These are phyloP conservation scores for Spiromastix sp. DNA, from an alignment of 2,329 filamentous ascomycete genomes.

Conservation along the genomic window DNA sequence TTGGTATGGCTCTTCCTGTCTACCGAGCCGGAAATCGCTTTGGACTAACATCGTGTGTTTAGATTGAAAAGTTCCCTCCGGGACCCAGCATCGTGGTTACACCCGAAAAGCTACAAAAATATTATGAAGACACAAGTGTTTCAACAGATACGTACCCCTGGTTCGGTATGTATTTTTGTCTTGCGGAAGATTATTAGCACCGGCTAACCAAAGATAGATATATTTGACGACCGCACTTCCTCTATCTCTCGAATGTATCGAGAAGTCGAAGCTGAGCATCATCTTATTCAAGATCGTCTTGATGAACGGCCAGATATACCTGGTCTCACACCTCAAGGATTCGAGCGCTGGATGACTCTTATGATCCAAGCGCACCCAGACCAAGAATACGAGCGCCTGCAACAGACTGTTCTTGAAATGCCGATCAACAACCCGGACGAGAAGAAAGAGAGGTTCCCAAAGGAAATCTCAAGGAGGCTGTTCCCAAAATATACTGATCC, in stretches of 20 bases:
- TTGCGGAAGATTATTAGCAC: slow-evolving; percentile 1
- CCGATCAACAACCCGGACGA: slow-evolving; percentile 59
- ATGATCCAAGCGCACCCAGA: slow-evolving; percentile 69
- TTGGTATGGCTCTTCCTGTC: slow-evolving; percentile 43
- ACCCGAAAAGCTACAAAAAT: slow-evolving; percentile 62
- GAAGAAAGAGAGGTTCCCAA: slow-evolving; percentile 63
- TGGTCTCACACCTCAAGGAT: slow-evolving; percentile 56
- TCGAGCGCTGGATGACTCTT: slow-evolving; percentile 60
- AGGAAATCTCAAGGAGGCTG: slow-evolving; percentile 63
- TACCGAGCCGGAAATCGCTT: not conserved
- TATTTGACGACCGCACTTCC: slow-evolving; percentile 45
- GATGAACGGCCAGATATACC: slow-evolving; percentile 49
- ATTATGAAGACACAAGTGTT: slow-evolving; percentile 59
- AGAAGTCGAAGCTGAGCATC: slow-evolving; percentile 47
- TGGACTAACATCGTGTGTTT: not conserved
- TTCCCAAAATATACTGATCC: slow-evolving; percentile 53
- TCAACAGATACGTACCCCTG: slow-evolving; percentile 59
- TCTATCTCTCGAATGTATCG: slow-evolving; percentile 51
- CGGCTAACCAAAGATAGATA: slow-evolving; percentile 28
- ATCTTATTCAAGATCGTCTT: slow-evolving; percentile 49
- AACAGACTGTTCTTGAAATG: slow-evolving; percentile 57
- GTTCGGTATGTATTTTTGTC: slow-evolving; percentile 42
- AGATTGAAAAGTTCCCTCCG: slow-evolving; percentile 62
- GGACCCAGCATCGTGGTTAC: slow-evolving; percentile 60
- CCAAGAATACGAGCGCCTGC: slow-evolving; percentile 59